A percentile compares a stretch with the other conserved stretches of the same genome.
phyloP scores from a whole-genome alignment of 495 filamentous ascomycete genomes.

The Aspergillus heteromorphus region DNA sequence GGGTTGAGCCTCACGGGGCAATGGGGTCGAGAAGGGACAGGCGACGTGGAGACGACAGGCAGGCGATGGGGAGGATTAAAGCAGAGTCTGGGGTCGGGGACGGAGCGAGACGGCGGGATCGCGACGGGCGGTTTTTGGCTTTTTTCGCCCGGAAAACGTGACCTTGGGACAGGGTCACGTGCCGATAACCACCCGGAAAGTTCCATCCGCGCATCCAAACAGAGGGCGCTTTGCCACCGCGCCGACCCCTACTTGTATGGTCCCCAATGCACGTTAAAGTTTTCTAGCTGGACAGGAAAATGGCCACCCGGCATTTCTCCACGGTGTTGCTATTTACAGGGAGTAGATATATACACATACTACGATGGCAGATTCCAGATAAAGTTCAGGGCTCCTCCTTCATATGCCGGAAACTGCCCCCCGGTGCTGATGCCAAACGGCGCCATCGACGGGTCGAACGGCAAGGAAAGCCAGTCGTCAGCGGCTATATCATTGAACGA shows the following conservation, averaged over 20 bases:
- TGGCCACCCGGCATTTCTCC: background rate
- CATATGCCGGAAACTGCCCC: slow-evolving; percentile 44
- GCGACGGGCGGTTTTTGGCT: slow-evolving; percentile 8
- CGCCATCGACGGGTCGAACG: slow-evolving; percentile 51
- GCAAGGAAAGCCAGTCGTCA: slow-evolving; percentile 50
- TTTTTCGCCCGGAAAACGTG: slow-evolving; percentile 19
- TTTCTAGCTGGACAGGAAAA: background rate
- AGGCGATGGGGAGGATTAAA: slow-evolving; percentile 1
- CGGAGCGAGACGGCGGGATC: slow-evolving; percentile 4
- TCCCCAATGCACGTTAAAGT: background rate
- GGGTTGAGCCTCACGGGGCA: background rate
- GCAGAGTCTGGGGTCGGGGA: slow-evolving; percentile 5
- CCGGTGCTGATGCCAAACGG: slow-evolving; percentile 43
- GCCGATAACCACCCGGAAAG: slow-evolving; percentile 11
- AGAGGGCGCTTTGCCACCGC: too few species aligned
- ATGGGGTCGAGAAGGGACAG: background rate
- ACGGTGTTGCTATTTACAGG: background rate
- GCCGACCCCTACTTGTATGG: too few species aligned
- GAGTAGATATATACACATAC: slow-evolving; percentile 1
- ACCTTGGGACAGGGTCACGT: slow-evolving; percentile 10
- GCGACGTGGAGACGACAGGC: background rate
- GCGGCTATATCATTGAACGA: slow-evolving; percentile 34
- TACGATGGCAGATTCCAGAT: slow-evolving; percentile 47
- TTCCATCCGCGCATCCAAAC: background rate
- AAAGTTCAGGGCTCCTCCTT: slow-evolving; percentile 46